Base-by-base conservation (phyloP, 805 yeast species). In the Wickerhamomyces chambardii region DNA sequence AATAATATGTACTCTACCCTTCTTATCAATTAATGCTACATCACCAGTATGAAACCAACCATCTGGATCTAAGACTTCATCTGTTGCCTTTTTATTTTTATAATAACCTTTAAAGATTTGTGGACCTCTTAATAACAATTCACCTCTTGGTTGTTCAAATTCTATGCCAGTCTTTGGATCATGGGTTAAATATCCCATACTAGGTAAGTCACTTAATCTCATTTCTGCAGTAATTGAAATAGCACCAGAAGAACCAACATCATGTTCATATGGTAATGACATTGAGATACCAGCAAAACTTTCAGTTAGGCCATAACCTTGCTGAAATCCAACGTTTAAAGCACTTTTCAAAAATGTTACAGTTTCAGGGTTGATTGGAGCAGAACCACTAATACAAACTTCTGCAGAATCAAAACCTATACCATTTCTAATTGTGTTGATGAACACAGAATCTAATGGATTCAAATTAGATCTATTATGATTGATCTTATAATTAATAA, bases 1-100 rank as follows among this genome's bases (percentile, higher is more conserved):
- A 45, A 72, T 63, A 37, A 77, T 74, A 42, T 53, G 59, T 30
- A 75, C 50, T 35, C 70, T 58, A 4, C 81, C 78, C 1, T 51
- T 48, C 2, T 42, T 41, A 24, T 63, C 64, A 29, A 73, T 55
- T 14, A 56, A 51, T 11, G 73, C 80, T 46, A 75, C 65, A 46
- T 75, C 82, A 21, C 82, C 82, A 5, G 81, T 73, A 30, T 58
- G 52, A 52, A 73, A 73, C 77, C 79, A 75, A 9, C 61, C 73
- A 18, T 66, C 71, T 15, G 63, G 53, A 32, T 59, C 65, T 36
- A 75, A 57, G 2, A 66, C 58, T 42, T 63, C 63, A 6, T 37
- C 51, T 4, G 77, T 70, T 31, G 72, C 76, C 33, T 66, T 68
- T 6, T 58, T 56, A 41, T 69, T 63, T 34, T 69, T 62, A 56